Base-by-base conservation (phyloP, 2,329 filamentous ascomycete species). In the Penicillium sp. region DNA sequence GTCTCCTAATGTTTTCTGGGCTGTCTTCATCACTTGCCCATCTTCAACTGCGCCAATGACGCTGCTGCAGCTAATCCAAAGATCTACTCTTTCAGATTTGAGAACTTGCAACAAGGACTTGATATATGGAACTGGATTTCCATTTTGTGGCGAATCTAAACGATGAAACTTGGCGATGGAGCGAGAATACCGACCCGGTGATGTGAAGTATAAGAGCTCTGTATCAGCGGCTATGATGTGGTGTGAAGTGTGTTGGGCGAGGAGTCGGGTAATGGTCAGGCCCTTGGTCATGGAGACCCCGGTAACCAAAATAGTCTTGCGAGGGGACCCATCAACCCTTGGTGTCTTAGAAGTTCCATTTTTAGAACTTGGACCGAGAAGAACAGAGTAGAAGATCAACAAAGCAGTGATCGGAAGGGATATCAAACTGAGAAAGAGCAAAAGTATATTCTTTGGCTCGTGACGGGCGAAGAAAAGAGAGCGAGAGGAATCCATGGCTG, bases 41-140 rank as follows among this genome's bases (percentile, higher is more conserved):
- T 48, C 45, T 24, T 48, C 45, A 48, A 39, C 29, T 36, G 45
- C 45, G 9, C 39, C 45, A 16, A 27, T 22, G 8, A 48, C 32
- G 18, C 45, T 48, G 45, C 45, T 48, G 31, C 45, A 48, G 27
- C 45, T 48, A 18, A 48, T 48, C 45, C 45, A 48, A 14, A 48
- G 32, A 24, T 48, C 29, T 24, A 48, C 45, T 6, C 29, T 39
- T 14, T 48, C 45, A 5, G 24, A 22, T 13, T 39, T 38, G 13
- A 48, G 31, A 5, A 48, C 27, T 3, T 24, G 8, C 9, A 48
- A 18, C 8, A 48, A 38, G 10, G 32, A 34, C 10, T 34, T 34
- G 32, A 34, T 34, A 13, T 34, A 34, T 4, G 32, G 32, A 13
- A 13, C 32, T 34, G 32, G 32, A 13, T 34, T 34, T 13, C 32